These are phyloP conservation scores for Xylaria sp. DNA, from an alignment of 2,329 filamentous ascomycete genomes.

Conservation along the genomic window DNA sequence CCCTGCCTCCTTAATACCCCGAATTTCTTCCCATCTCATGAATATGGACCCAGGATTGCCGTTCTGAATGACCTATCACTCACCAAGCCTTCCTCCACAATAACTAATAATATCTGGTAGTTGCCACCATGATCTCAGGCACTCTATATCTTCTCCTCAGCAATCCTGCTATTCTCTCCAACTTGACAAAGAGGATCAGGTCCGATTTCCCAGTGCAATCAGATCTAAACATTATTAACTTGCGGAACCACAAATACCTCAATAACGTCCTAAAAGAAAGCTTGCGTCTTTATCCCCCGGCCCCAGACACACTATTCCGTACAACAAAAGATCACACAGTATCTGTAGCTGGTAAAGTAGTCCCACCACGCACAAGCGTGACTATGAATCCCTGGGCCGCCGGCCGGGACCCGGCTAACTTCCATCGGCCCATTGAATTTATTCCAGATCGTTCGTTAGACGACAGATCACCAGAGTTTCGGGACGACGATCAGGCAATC, in stretches of 20 bases:
- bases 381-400: slow-evolving; percentile 14
- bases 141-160: slow-evolving; percentile 38
- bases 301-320: slow-evolving; percentile 18
- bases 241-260: slow-evolving; percentile 20
- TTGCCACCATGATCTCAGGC: slow-evolving; percentile 47
- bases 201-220: slow-evolving; percentile 27
- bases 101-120: not conserved
- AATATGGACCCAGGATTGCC: too few species aligned
- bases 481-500: slow-evolving; percentile 4
- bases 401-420: slow-evolving; percentile 13
- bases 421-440: slow-evolving; percentile 23
- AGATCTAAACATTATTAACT: slow-evolving; percentile 27
- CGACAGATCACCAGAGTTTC: slow-evolving; percentile 10
- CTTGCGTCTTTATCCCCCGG: slow-evolving; percentile 24
- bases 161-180: slow-evolving; percentile 33
- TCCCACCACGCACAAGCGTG: slow-evolving; percentile 24
- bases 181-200: slow-evolving; percentile 35
- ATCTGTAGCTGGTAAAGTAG: slow-evolving; percentile 11
- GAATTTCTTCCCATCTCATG: too few species aligned
- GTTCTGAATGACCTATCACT: too few species aligned
- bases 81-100: not conserved
- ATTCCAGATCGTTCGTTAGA: slow-evolving; percentile 26
- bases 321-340: slow-evolving; percentile 5
- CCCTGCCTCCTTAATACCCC: too few species aligned
- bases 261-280: slow-evolving; percentile 21